phyloP scores from a whole-genome alignment of 192 early-diverging fungal genomes.

The Coemansia sp. region DNA sequence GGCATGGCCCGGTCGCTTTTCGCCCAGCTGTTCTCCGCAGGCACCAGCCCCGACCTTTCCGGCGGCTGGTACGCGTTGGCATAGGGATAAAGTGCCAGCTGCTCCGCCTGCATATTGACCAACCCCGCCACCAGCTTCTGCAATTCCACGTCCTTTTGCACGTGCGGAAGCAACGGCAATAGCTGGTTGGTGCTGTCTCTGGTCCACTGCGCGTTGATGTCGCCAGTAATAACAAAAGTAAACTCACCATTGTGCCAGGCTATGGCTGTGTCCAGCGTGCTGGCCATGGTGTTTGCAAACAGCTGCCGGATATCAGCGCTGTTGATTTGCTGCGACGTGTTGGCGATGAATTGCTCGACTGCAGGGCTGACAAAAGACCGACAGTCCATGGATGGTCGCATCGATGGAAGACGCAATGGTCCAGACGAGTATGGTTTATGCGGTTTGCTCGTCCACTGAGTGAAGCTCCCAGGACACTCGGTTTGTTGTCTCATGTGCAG shows the following conservation, averaged over 20 bases:
- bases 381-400: conserved; percentile 23
- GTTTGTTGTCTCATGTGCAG: background rate
- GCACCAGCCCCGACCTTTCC: conserved; percentile 26
- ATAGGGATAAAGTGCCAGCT: conserved; percentile 43
- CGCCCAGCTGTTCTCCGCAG: conserved; percentile 26
- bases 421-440: conserved; percentile 3
- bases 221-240: conserved; percentile 68
- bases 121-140: conserved; percentile 52
- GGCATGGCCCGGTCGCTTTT: conserved; percentile 52
- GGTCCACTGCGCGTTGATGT: conserved; percentile 71
- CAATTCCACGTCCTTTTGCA: conserved; percentile 28
- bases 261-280: conserved; percentile 67
- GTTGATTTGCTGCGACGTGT: conserved; percentile 29
- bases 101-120: conserved; percentile 57
- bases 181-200: conserved; percentile 69
- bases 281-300: conserved; percentile 62
- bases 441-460: conserved; percentile 1
- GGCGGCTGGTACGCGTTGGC: conserved; percentile 64
- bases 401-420: background rate
- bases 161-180: conserved; percentile 52
- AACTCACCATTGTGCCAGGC: conserved; percentile 47
- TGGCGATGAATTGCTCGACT: conserved; percentile 42
- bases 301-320: conserved; percentile 55
- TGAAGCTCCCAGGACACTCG: conserved; percentile 3
- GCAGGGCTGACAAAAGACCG: conserved; percentile 41